phyloP scores from a whole-genome alignment of 202 grass and related monocot genomes.

The Hordeum pubiflorum region DNA sequence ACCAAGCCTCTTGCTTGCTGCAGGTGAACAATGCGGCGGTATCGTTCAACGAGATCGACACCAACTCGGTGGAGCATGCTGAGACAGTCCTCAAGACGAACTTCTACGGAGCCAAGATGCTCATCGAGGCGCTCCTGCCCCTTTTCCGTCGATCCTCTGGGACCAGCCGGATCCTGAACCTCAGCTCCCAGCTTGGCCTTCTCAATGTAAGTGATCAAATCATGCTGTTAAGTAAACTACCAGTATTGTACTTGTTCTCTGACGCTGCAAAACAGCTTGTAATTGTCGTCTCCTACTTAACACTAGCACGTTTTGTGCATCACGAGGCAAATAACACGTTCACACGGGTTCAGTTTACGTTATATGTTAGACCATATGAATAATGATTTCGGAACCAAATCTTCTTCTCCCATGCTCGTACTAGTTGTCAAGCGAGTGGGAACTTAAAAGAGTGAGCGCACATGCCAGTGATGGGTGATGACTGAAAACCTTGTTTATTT shows the following conservation, averaged over 20 bases:
- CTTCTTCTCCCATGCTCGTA: neutral
- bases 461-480: neutral
- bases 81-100: slow-evolving; percentile 56
- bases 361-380: neutral
- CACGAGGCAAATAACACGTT: neutral
- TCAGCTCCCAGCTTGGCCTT: slow-evolving; percentile 67
- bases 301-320: neutral
- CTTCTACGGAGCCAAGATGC: slow-evolving; percentile 52
- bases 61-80: slow-evolving; percentile 58
- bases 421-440: neutral
- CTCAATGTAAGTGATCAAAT: slow-evolving; percentile 43
- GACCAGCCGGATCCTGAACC: slow-evolving; percentile 52
- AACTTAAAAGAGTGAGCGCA: slow-evolving; percentile 2
- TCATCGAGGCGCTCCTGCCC: slow-evolving; percentile 50
- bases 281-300: too few relatives aligned
- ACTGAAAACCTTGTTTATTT: neutral
- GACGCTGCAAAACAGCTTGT: neutral
- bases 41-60: slow-evolving; percentile 59
- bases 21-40: slow-evolving; percentile 68
- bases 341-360: neutral
- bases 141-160: slow-evolving; percentile 36
- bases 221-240: neutral
- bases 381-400: neutral
- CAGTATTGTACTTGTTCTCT: neutral
- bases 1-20: neutral